phyloP scores from a whole-genome alignment of 345 rosid species.

The Hypericum perforatum region DNA sequence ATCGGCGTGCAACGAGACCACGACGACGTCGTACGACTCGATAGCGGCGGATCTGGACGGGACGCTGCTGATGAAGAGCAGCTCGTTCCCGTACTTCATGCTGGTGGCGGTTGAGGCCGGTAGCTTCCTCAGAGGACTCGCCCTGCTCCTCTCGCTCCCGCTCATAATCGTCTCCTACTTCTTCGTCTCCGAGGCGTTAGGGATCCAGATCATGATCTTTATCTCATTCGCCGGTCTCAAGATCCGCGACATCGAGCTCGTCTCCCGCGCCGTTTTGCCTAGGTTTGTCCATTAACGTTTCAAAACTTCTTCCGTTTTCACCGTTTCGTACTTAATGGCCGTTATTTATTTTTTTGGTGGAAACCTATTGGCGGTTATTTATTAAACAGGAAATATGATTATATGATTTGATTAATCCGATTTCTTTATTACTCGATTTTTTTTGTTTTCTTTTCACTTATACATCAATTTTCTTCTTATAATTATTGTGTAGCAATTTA shows the following conservation, averaged over 20 bases:
- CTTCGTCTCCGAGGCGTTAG: slow-evolving; percentile 72
- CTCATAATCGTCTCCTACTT: slow-evolving; percentile 52
- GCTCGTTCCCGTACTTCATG: slow-evolving; percentile 90
- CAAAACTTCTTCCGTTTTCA: no score
- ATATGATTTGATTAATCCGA: no score
- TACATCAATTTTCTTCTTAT: no score
- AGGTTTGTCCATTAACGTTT: slow-evolving; percentile 45
- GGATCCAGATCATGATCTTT: slow-evolving; percentile 81
- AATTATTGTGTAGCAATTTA: no score
- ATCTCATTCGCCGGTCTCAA: slow-evolving; percentile 76
- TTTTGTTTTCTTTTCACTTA: no score
- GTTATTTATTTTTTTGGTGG: no score
- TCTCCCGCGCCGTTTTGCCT: slow-evolving; percentile 78
- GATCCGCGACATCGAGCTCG: slow-evolving; percentile 81
- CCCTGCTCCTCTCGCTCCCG: slow-evolving; percentile 67
- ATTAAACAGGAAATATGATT: no score
- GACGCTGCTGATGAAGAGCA: slow-evolving; percentile 63
- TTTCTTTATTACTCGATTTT: no score
- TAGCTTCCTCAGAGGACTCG: slow-evolving; percentile 69
- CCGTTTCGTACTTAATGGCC: no score
- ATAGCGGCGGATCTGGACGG: slow-evolving; percentile 94
- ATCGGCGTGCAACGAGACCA: slow-evolving; percentile 30
- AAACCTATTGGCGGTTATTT: no score
- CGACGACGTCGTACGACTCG: slow-evolving; percentile 31
- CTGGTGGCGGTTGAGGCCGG: slow-evolving; percentile 89